Conservation (phyloP, 2,329 filamentous ascomycete genomes). For the Penicillium capsulatum region DNA sequence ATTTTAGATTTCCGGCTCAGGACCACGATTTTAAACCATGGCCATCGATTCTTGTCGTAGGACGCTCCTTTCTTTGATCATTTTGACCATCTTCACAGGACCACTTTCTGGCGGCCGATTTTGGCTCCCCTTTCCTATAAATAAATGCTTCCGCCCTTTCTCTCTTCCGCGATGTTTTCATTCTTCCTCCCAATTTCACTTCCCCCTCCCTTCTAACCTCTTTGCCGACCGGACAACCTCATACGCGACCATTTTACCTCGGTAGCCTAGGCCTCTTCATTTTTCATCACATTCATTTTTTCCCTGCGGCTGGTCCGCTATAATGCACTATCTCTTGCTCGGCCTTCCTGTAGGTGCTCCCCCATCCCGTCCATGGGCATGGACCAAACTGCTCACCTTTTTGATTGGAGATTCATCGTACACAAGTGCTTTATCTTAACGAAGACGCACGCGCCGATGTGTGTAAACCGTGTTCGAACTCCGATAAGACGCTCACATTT, state of each 20-base stretch:
- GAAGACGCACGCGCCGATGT: constrained; percentile 10
- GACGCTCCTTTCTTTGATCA: constrained; percentile 6
- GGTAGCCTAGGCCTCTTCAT: constrained; percentile 6
- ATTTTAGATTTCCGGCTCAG: constrained; percentile 7
- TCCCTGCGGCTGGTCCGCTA: constrained; percentile 11
- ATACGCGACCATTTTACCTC: constrained; percentile 4
- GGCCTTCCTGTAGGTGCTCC: constrained; percentile 12
- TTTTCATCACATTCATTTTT: constrained; percentile 9
- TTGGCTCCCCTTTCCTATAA: constrained; percentile 11
- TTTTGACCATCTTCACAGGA: constrained; percentile 9
- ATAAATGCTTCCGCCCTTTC: constrained; percentile 6
- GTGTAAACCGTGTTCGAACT: constrained; percentile 9
- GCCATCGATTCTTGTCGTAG: constrained; percentile 11
- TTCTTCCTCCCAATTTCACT: constrained; percentile 4
- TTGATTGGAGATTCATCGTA: constrained; percentile 10
- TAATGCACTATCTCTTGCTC: constrained; percentile 9
- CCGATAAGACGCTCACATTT: constrained; percentile 9
- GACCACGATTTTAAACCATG: constrained; percentile 11
- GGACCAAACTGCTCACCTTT: constrained; percentile 9
- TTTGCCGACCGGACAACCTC: constrained; percentile 9
- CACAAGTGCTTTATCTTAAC: constrained; percentile 6
- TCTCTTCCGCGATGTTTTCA: constrained; percentile 8
- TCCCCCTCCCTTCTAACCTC: constrained; percentile 7
- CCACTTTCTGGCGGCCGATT: constrained; percentile 10
- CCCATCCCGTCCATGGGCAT: constrained; percentile 7